Evolutionary conservation across 139 green algal species (phyloP).

Genomic region (Eudorina sp.): DNA sequence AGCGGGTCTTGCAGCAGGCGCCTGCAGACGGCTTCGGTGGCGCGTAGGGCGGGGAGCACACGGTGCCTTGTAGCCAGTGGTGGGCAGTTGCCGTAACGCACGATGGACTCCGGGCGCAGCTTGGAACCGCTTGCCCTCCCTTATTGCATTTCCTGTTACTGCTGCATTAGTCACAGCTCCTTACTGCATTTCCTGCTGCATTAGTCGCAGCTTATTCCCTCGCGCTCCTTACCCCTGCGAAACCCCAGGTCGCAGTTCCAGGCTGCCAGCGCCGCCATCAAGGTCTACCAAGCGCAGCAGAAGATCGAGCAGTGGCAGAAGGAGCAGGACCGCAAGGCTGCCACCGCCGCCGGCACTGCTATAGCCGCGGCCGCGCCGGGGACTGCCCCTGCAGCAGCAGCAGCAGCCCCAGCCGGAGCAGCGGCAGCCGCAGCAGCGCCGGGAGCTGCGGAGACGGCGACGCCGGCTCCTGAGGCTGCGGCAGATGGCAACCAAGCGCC

Average conservation of each 20-base stretch:
- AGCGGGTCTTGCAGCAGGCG: no score
- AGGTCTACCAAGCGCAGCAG: slow-evolving; percentile 78
- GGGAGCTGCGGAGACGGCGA: background rate
- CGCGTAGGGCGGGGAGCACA: no score
- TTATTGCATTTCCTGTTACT: no score
- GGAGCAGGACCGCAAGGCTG: slow-evolving; percentile 54
- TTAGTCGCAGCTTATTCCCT: background rate
- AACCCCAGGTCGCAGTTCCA: slow-evolving; percentile 68
- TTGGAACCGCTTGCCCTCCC: no score
- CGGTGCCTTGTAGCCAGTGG: no score
- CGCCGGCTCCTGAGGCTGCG: background rate
- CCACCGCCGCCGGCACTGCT: background rate
- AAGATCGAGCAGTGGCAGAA: slow-evolving; percentile 73
- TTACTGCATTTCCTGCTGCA: background rate
- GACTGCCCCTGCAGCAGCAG: background rate
- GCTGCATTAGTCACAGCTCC: no score
- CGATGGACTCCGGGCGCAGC: no score
- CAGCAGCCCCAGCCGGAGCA: background rate
- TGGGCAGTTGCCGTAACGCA: no score
- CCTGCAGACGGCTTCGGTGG: no score
- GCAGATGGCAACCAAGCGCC: no score
- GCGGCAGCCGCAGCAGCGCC: background rate
- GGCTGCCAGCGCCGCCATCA: slow-evolving; percentile 77
- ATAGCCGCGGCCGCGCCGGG: background rate
- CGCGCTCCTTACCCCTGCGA: background rate